Percentiles rank a stretch among this genome's conserved stretches.
Evolutionary conservation across 2,329 filamentous ascomycete species (phyloP).

Genomic region (Eutypella sp.): DNA sequence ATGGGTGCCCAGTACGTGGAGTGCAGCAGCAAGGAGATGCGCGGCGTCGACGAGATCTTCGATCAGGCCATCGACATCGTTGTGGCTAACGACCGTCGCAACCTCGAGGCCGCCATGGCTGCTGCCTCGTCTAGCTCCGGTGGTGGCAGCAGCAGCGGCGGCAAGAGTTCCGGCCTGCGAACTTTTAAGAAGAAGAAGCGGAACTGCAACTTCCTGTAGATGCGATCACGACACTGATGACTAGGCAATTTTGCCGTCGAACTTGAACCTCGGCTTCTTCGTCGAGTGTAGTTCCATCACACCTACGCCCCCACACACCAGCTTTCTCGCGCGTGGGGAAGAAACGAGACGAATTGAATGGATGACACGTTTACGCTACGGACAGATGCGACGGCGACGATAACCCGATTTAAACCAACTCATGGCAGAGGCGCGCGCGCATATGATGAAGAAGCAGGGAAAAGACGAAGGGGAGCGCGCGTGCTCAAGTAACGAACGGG

Average conservation of each 20-base stretch:
- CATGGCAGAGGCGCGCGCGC: too few relatives aligned
- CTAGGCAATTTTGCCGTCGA: too few relatives aligned
- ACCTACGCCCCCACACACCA: too few relatives aligned
- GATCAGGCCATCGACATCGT: constrained; percentile 85
- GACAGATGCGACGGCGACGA: not conserved
- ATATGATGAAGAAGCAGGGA: not conserved
- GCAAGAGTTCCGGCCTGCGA: constrained; percentile 38
- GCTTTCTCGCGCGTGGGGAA: too few relatives aligned
- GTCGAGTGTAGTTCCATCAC: too few relatives aligned
- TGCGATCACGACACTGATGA: constrained; percentile 4
- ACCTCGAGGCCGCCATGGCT: constrained; percentile 46
- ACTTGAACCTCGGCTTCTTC: too few relatives aligned
- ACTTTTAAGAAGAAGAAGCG: constrained; percentile 74
- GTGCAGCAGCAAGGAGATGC: constrained; percentile 97
- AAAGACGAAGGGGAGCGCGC: not conserved
- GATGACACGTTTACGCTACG: too few relatives aligned
- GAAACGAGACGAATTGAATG: too few relatives aligned
- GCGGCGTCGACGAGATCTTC: constrained; percentile 94
- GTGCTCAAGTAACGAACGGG: not conserved
- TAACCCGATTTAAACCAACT: too few relatives aligned
- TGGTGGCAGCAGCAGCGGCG: constrained; percentile 28
- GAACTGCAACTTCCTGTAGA: constrained; percentile 74
- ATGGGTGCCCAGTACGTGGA: constrained; percentile 97
- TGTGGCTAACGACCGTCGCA: constrained; percentile 72
- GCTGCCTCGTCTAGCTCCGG: constrained; percentile 28